Evolutionary conservation across 345 rosid genomes (phyloP).

Genomic region (Salix purpurea): DNA sequence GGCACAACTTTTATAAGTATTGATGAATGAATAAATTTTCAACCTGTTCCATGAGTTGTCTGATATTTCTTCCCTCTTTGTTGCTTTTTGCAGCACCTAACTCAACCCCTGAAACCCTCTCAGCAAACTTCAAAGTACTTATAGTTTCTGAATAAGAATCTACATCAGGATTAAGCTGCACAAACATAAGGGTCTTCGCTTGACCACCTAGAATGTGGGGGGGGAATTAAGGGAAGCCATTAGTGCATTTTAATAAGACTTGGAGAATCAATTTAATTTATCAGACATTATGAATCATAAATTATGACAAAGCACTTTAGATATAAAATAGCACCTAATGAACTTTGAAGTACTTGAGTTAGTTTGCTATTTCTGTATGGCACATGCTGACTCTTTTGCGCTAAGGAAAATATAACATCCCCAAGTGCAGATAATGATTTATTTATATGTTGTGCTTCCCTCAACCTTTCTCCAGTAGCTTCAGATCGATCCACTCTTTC

Average conservation of each 20-base stretch:
- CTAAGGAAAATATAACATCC: constrained; percentile 86
- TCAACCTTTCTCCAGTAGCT: constrained; percentile 91
- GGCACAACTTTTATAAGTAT: not conserved
- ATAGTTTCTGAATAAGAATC: constrained; percentile 85
- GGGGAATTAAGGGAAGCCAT: not conserved
- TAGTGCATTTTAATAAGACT: not conserved
- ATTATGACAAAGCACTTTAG: not conserved
- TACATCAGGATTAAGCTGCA: constrained; percentile 90
- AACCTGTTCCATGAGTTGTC: constrained; percentile 95
- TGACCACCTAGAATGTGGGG: constrained; percentile 68
- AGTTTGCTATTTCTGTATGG: constrained; percentile 96
- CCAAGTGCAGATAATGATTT: constrained; percentile 93
- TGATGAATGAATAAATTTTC: not conserved
- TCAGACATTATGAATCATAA: not conserved
- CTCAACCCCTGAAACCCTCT: constrained; percentile 97
- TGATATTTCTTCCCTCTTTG: constrained; percentile 81
- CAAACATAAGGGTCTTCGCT: constrained; percentile 96
- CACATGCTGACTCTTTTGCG: constrained; percentile 80
- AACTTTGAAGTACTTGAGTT: constrained; percentile 98
- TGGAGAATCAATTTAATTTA: not conserved
- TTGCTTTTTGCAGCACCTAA: constrained; percentile 88
- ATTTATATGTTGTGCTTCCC: constrained; percentile 95
- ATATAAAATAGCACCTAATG: constrained; percentile 53
- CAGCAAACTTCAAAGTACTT: constrained; percentile 90
- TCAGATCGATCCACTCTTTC: constrained; percentile 97